Conservation (phyloP, 805 yeast species). For the Schwanniomyces yamadae region DNA sequence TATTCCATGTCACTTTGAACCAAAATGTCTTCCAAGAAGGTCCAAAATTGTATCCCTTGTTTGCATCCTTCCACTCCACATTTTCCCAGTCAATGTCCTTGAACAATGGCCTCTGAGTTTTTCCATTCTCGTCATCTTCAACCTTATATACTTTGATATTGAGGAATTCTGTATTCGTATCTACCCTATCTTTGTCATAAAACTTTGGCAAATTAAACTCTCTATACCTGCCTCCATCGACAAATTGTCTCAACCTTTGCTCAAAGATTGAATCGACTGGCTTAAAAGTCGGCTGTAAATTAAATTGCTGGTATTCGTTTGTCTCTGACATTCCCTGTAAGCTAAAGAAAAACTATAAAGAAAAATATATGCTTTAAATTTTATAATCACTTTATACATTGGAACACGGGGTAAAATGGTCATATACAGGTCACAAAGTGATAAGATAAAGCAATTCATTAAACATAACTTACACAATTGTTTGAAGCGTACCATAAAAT, state of each 20-base stretch:
- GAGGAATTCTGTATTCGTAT: constrained; percentile 42
- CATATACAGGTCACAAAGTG: constrained; percentile 2
- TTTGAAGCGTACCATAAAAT: too few species aligned
- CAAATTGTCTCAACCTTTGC: constrained; percentile 72
- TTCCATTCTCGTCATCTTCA: constrained; percentile 49
- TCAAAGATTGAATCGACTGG: constrained; percentile 75
- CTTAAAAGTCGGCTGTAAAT: constrained; percentile 62
- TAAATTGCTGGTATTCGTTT: constrained; percentile 16
- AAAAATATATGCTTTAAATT: too few species aligned
- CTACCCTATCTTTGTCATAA: constrained; percentile 62
- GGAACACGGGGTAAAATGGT: constrained; percentile 2
- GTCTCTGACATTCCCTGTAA: constrained; percentile 4
- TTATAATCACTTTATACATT: not conserved
- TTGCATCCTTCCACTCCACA: constrained; percentile 53
- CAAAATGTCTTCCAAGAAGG: constrained; percentile 98
- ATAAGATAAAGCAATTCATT: too few species aligned
- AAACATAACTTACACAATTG: too few species aligned
- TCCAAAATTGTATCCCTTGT: constrained; percentile 75
- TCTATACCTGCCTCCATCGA: constrained; percentile 73
- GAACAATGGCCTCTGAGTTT: constrained; percentile 61
- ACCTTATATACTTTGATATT: constrained; percentile 69
- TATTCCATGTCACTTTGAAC: constrained; percentile 68
- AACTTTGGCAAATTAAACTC: constrained; percentile 77
- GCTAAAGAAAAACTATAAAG: too few species aligned
- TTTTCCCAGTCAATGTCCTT: constrained; percentile 50